These are phyloP conservation scores for Theileria parva DNA, from an alignment of 169 alveolate species.

Conservation along the genomic window DNA sequence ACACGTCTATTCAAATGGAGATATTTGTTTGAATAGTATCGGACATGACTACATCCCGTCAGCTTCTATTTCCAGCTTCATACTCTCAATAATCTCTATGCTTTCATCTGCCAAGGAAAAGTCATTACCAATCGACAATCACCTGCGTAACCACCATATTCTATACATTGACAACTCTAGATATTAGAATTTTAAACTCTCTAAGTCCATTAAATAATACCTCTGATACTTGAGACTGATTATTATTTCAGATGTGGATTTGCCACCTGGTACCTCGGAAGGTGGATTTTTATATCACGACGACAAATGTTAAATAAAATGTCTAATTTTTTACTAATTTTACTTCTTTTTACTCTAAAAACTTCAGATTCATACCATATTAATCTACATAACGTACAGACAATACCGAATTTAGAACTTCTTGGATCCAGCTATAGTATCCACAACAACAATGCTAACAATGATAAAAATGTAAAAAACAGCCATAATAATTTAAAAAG, in stretches of 20 bases:
- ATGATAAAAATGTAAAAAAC: not conserved
- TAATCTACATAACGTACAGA: not conserved
- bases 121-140: slow-evolving; percentile 78
- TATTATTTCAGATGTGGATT: slow-evolving; percentile 49
- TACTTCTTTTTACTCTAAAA: not conserved
- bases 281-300: slow-evolving; percentile 64
- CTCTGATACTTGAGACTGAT: not conserved
- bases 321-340: slow-evolving; percentile 2
- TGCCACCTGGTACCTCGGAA: slow-evolving; percentile 70
- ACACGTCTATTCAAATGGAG: slow-evolving; percentile 86
- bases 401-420: slow-evolving; percentile 39
- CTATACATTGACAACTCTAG: not conserved
- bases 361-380: not conserved
- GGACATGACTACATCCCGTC: slow-evolving; percentile 83
- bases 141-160: slow-evolving; percentile 44
- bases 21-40: slow-evolving; percentile 78
- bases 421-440: slow-evolving; percentile 54
- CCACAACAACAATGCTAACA: not conserved
- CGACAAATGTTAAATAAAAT: slow-evolving; percentile 53
- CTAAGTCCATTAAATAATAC: not conserved
- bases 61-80: slow-evolving; percentile 77
- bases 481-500: not conserved
- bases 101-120: slow-evolving; percentile 80
- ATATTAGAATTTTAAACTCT: not conserved
- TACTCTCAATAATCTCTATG: slow-evolving; percentile 80